These are phyloP conservation scores for Alisma plantagoaquatica DNA, from an alignment of 106 monocot species.

Conservation along the genomic window DNA sequence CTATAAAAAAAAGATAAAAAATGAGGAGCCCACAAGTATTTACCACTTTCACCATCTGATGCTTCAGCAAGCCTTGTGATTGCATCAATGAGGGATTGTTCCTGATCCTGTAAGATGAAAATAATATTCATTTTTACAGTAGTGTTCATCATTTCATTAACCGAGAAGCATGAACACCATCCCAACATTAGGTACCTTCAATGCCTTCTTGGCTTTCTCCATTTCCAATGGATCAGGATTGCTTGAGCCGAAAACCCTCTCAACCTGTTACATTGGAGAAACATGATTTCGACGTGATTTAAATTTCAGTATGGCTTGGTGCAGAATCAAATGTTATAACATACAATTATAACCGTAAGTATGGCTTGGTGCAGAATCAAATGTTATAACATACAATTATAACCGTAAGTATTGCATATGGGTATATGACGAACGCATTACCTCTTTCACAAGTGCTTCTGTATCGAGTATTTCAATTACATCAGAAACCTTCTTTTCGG, in stretches of 20 bases:
- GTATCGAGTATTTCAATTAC: conserved; percentile 68
- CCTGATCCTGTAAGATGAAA: conserved; percentile 39
- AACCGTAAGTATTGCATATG: neutral
- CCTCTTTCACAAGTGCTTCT: conserved; percentile 58
- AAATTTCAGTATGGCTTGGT: neutral
- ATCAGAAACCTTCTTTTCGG: conserved; percentile 34
- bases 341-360: neutral
- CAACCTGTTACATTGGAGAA: too few species aligned
- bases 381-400: neutral
- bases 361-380: neutral
- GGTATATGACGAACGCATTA: conserved; percentile 1
- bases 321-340: neutral
- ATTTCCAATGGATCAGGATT: conserved; percentile 52
- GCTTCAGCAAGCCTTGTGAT: conserved; percentile 61
- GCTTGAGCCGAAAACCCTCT: conserved; percentile 45
- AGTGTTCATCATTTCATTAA: neutral
- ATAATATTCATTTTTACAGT: neutral
- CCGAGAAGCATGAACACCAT: neutral
- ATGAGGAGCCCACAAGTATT: conserved; percentile 23
- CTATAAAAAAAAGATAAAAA: neutral
- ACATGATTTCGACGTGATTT: conserved; percentile 1
- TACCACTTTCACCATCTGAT: conserved; percentile 82
- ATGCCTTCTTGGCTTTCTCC: conserved; percentile 55
- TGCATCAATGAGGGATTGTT: conserved; percentile 62
- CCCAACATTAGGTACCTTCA: conserved; percentile 32